Evolutionary conservation across 768 basidiomycete species (phyloP).

Genomic region (Exidia glandulosa): DNA sequence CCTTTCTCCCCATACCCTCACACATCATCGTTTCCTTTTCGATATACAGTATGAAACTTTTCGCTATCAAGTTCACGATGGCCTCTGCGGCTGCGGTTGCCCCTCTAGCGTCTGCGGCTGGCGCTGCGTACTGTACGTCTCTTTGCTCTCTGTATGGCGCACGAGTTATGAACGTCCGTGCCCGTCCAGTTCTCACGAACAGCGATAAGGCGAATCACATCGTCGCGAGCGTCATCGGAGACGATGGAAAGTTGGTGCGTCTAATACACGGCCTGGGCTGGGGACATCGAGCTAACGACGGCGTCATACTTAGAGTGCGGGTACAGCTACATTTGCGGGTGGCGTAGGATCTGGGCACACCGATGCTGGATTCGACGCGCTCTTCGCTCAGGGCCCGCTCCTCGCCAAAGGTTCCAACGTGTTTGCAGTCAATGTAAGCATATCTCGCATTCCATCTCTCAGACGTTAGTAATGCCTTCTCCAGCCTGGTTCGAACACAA

Average conservation of each 20-base stretch:
- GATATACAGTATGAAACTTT: too few relatives aligned
- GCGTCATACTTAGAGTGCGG: constrained; percentile 13
- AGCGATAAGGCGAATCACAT: constrained; percentile 36
- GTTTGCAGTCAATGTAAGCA: constrained; percentile 25
- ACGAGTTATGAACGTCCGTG: too few relatives aligned
- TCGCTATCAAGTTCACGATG: too few relatives aligned
- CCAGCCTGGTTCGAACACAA: constrained; percentile 18
- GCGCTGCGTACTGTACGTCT: too few relatives aligned
- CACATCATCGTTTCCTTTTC: too few relatives aligned
- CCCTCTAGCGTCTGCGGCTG: too few relatives aligned
- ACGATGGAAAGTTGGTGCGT: constrained; percentile 23
- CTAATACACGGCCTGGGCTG: background rate
- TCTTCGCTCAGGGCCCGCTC: constrained; percentile 33
- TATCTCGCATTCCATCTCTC: background rate
- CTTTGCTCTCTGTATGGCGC: too few relatives aligned
- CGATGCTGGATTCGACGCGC: constrained; percentile 24
- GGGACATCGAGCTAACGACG: too few relatives aligned
- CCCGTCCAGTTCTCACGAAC: constrained; percentile 44
- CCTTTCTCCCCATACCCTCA: too few relatives aligned
- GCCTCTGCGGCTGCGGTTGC: too few relatives aligned
- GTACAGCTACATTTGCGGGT: constrained; percentile 20
- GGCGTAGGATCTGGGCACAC: constrained; percentile 11
- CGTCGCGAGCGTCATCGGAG: constrained; percentile 29
- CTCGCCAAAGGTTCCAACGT: constrained; percentile 26
- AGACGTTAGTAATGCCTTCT: too few relatives aligned